Evolutionary conservation across 2,329 filamentous ascomycete species (phyloP).

Genomic region (Beauveria sp.): DNA sequence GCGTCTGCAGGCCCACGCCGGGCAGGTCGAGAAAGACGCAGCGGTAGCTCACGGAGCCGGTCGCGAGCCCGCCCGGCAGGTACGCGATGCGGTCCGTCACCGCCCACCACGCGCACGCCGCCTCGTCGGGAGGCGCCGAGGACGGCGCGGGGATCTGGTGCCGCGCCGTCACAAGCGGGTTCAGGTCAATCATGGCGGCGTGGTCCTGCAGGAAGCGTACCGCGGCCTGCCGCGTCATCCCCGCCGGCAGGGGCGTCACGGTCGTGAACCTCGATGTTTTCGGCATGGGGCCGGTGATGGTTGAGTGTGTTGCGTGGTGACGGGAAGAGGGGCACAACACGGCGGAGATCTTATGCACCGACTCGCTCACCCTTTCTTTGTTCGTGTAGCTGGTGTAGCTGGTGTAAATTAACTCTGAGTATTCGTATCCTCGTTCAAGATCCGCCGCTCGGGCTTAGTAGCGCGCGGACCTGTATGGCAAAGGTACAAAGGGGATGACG

Average conservation of each 20-base stretch:
- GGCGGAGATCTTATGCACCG: no score
- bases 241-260: constrained; percentile 66
- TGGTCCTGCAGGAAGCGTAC: constrained; percentile 72
- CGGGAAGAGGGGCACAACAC: no score
- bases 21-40: constrained; percentile 71
- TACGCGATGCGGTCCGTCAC: constrained; percentile 72
- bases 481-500: background rate
- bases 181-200: constrained; percentile 77
- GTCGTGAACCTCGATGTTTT: constrained; percentile 59
- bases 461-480: background rate
- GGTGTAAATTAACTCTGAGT: no score
- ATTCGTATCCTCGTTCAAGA: background rate
- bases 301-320: no score
- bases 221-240: constrained; percentile 61
- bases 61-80: constrained; percentile 50
- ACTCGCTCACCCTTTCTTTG: background rate
- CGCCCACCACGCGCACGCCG: constrained; percentile 66
- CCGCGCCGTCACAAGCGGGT: constrained; percentile 70
- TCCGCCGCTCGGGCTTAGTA: background rate
- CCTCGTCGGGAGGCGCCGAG: constrained; percentile 63
- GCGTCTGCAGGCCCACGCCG: constrained; percentile 63
- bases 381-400: no score
- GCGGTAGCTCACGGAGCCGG: constrained; percentile 56
- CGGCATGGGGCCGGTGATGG: background rate
- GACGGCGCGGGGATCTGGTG: constrained; percentile 59